Base-by-base conservation (phyloP, 2,329 filamentous ascomycete genomes). In the Exutisphaerella laricina region DNA sequence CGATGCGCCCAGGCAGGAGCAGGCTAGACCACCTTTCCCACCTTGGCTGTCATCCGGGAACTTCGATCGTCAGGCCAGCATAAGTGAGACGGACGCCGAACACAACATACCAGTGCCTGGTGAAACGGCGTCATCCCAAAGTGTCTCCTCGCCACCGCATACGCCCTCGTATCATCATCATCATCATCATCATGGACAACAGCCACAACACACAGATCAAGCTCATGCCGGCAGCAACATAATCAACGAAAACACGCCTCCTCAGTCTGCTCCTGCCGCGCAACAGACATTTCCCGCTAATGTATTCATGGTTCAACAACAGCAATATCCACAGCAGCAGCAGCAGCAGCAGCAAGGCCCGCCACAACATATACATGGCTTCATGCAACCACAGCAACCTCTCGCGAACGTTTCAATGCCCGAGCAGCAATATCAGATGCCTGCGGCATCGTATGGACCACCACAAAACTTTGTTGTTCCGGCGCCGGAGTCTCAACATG, bases 191-290 rank as follows among this genome's bases (percentile, higher is more conserved):
- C 48, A 51, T 26, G 52, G 51, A 10, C 46, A 45, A 20, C 52
- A 57, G 17, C 1, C 36, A 18, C 50, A 50, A 12, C 48, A 48
- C 8, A 45, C 54, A 42, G 13, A 36, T 9, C 41, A 41, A n/a
- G 28, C 25, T 62, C 55, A 58, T 6, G 50, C 62, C 9, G 58
- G 56, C 43, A 51, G 51, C 58, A 51, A 56, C 20, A 55, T 58
- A 6, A 58, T 62, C 26, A 67, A 65, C 43, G 68, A 68, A 36
- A 69, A 72, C 44, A 72, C 71, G 3, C 70, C 70, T 26, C 71
- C 71, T 5, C 70, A 73, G 48, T 73, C 70, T 18, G 71, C 71
- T 26, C 71, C 71, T 10, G 68, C 71, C 2, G 67, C 65, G n/a
- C 70, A 73, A 47, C 66, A 70, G 51, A 64, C 58, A 33, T 74